Evolutionary conservation across 495 filamentous ascomycete species (phyloP), one percentile per base, ranked within the genome.

Genomic region (Xylaria nigripes): DNA sequence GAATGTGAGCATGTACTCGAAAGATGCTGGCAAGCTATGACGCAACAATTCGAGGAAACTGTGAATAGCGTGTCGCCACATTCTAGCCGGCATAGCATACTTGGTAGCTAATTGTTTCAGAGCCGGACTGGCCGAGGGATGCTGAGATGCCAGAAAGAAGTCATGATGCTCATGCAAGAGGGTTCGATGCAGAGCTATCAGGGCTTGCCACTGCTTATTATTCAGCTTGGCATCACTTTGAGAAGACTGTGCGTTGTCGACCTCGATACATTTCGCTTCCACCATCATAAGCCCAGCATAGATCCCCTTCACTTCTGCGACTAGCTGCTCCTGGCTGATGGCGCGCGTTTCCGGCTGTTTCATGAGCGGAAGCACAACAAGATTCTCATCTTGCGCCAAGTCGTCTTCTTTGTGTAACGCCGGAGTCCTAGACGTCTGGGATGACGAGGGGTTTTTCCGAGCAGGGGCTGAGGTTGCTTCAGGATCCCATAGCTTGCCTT

Each of bases 61-160:
- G 51, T 92, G 84, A 21, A 95, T 92, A 0, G 84, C 88, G 62
- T 92, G 83, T 13, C 84, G 76, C 89, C 89, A 95, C 83, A 95
- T 89, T 2, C 89, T 68, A 2, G 85, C 86, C 1, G 89, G 86
- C 86, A 95, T 91, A 3, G 79, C 79, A 58, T 90, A 90, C 51
- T 86, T 87, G 2, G 80, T 75, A 2, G 87, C 83, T 3, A 92
- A 59, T 10, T 73, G 64, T 45, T 78, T 68, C 1, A 93, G 55
- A 9, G 78, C 78, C 1, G 71, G 71, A 41, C 72, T 82, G 0
- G 87, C 85, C 0, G 80, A 81, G 0, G 86, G 87, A 61, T 92
- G 87, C 53, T 91, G 86, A 0, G 81, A 84, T 0, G 86, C 87
- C 1, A 92, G 66, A 49, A 93, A 85, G 60, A 92, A 91, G 55